These are phyloP conservation scores for Mortierella antarctica DNA, from an alignment of 192 early-diverging fungal species.

Conservation along the genomic window DNA sequence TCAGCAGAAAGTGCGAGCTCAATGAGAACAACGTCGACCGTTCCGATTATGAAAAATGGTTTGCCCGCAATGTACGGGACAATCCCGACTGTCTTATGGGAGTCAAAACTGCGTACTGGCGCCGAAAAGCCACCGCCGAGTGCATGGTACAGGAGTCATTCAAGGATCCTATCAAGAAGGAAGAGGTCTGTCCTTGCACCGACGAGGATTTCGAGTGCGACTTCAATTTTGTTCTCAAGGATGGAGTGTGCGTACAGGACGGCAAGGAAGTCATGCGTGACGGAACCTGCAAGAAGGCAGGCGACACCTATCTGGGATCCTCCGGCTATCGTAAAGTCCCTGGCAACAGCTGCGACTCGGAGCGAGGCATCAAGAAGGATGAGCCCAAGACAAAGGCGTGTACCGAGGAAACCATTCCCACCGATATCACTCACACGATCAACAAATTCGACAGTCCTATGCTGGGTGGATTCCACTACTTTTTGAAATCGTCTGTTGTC, in stretches of 20 bases:
- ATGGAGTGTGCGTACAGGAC: slow-evolving; percentile 69
- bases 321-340: slow-evolving; percentile 88
- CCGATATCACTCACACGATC: slow-evolving; percentile 33
- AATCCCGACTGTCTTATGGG: slow-evolving; percentile 90
- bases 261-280: slow-evolving; percentile 67
- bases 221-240: slow-evolving; percentile 75
- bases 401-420: slow-evolving; percentile 51
- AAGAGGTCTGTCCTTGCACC: slow-evolving; percentile 79
- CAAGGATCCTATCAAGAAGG: slow-evolving; percentile 65
- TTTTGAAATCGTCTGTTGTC: slow-evolving; percentile 69
- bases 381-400: slow-evolving; percentile 66
- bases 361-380: slow-evolving; percentile 61
- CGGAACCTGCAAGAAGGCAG: slow-evolving; percentile 69
- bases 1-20: slow-evolving; percentile 72
- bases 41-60: slow-evolving; percentile 83
- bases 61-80: slow-evolving; percentile 61
- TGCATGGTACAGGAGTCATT: slow-evolving; percentile 79
- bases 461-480: slow-evolving; percentile 61
- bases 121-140: slow-evolving; percentile 78
- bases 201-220: slow-evolving; percentile 95
- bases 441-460: slow-evolving; percentile 42
- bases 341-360: slow-evolving; percentile 79
- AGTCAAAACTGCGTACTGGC: slow-evolving; percentile 69
- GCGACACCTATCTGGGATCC: slow-evolving; percentile 75
- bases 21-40: slow-evolving; percentile 65